Evolutionary conservation across 106 monocot species (phyloP).

Genomic region (Ottelia alismoides): DNA sequence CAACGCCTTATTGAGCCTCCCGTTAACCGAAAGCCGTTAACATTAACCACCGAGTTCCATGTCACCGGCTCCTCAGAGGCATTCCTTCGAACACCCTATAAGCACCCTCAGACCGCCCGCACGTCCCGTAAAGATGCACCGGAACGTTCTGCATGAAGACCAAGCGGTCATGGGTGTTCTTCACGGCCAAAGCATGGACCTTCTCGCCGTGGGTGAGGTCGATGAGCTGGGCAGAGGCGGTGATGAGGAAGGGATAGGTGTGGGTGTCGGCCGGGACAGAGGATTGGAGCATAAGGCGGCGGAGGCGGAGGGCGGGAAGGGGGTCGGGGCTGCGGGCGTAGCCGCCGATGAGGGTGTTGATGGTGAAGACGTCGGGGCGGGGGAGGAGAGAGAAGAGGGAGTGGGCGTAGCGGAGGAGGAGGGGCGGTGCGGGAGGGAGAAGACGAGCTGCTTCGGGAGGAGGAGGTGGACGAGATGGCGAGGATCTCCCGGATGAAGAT

Average conservation of each 20-base stretch:
- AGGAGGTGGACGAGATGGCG: too few relatives aligned
- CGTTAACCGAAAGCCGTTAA: too few relatives aligned
- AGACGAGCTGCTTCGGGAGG: conserved; percentile 67
- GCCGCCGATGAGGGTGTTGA: conserved; percentile 78
- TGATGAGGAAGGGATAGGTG: conserved; percentile 88
- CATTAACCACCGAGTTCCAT: conserved; percentile 86
- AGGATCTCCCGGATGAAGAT: too few relatives aligned
- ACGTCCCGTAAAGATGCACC: conserved; percentile 56
- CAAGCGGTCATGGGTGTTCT: conserved; percentile 24
- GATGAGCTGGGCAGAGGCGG: conserved; percentile 62
- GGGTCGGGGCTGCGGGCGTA: conserved; percentile 42
- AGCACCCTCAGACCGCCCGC: conserved; percentile 59
- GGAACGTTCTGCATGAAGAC: conserved; percentile 74
- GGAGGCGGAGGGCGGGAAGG: conserved; percentile 37
- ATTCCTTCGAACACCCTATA: conserved; percentile 63
- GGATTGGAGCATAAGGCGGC: conserved; percentile 23
- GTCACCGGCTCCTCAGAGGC: conserved; percentile 34
- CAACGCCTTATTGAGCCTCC: too few relatives aligned
- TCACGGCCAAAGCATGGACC: conserved; percentile 35
- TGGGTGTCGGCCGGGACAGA: conserved; percentile 45
- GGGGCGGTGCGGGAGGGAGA: conserved; percentile 36
- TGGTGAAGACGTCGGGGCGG: conserved; percentile 54
- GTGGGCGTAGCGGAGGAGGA: conserved; percentile 27
- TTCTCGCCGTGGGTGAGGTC: conserved; percentile 33
- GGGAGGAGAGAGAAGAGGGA: conserved; percentile 34